Evolutionary conservation across 352 stramenopile species (phyloP).

Genomic region (Phytopythium aichiense): DNA sequence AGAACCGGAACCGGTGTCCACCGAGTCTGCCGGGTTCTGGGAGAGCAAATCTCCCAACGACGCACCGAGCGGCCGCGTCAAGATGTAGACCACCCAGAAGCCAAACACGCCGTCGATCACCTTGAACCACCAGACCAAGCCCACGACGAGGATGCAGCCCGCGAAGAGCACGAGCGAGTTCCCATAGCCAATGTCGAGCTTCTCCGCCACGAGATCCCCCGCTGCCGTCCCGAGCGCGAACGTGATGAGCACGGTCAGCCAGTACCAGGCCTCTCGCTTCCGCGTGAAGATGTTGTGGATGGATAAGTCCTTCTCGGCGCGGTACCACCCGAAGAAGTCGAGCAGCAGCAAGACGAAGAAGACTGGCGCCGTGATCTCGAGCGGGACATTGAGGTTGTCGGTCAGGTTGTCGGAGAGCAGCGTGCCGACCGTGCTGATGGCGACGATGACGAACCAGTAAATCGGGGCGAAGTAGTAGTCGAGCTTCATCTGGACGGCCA

Average conservation of each 20-base stretch:
- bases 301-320: conserved; percentile 9
- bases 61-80: conserved; percentile 20
- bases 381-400: conserved; percentile 16
- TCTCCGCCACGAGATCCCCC: conserved; percentile 20
- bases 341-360: conserved; percentile 16
- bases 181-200: conserved; percentile 21
- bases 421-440: conserved; percentile 22
- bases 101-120: conserved; percentile 17
- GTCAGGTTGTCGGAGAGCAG: conserved; percentile 22
- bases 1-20: conserved; percentile 1
- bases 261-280: conserved; percentile 18
- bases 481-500: conserved; percentile 14
- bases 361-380: conserved; percentile 11
- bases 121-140: conserved; percentile 15
- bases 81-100: conserved; percentile 23
- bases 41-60: conserved; percentile 24
- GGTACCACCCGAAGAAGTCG: conserved; percentile 15
- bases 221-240: conserved; percentile 19
- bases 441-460: conserved; percentile 25
- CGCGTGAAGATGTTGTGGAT: conserved; percentile 21
- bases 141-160: conserved; percentile 14
- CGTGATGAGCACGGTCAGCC: conserved; percentile 19
- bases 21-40: conserved; percentile 18
- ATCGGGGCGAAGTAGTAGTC: conserved; percentile 15
- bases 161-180: conserved; percentile 23